Evolutionary conservation across 345 rosid species (phyloP).

Genomic region (Nephelium lappaceum): DNA sequence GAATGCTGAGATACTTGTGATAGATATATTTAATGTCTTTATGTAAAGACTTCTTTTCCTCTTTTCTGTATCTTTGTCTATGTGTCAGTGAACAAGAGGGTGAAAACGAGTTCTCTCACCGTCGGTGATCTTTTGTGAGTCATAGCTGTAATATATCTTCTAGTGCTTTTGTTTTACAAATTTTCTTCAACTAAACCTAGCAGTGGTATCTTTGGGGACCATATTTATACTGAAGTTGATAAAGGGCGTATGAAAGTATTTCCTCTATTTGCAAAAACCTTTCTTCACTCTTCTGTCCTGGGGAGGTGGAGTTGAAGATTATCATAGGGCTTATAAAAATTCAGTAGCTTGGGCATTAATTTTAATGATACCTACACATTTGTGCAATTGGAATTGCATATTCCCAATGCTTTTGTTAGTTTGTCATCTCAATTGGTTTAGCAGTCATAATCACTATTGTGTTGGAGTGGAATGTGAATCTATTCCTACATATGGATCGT

Average conservation of each 20-base stretch:
- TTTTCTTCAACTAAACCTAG: neutral
- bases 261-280: neutral
- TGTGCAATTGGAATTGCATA: neutral
- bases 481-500: neutral
- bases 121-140: neutral
- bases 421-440: neutral
- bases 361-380: neutral
- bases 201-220: neutral
- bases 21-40: neutral
- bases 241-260: neutral
- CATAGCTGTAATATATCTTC: neutral
- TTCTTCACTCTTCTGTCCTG: neutral
- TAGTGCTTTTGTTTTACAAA: neutral
- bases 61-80: neutral
- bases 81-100: neutral
- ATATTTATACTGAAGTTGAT: neutral
- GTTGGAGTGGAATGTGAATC: neutral
- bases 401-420: neutral
- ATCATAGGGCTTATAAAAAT: neutral
- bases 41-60: neutral
- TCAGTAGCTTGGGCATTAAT: neutral
- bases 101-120: neutral
- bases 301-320: neutral
- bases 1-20: neutral
- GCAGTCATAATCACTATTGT: neutral